phyloP scores from a whole-genome alignment of 257 asterid genomes.

The Solanum peruvianum region DNA sequence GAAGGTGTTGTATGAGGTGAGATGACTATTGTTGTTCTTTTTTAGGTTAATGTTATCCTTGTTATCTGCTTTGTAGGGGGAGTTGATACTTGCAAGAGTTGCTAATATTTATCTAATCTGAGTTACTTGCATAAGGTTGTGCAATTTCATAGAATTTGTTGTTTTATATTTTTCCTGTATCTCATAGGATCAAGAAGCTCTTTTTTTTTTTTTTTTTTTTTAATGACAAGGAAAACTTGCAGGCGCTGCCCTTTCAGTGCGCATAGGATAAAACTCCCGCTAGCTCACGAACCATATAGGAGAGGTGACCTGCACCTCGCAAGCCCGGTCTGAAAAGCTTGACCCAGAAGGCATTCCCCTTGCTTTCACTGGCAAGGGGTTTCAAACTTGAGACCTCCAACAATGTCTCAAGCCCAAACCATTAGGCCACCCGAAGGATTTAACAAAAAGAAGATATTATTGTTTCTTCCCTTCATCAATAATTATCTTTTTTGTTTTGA shows the following conservation, averaged over 20 bases:
- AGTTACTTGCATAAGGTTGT: neutral
- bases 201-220: neutral
- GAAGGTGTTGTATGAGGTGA: constrained; percentile 71
- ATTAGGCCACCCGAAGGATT: too few relatives aligned
- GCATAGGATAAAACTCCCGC: neutral
- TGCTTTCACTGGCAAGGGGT: neutral
- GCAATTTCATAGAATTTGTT: neutral
- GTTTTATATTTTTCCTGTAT: neutral
- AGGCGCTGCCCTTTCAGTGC: neutral
- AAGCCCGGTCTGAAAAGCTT: neutral
- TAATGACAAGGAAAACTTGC: neutral
- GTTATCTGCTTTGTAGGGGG: neutral
- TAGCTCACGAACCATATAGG: neutral
- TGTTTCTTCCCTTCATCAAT: neutral
- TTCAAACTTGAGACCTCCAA: neutral
- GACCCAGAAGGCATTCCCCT: neutral
- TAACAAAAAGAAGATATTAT: too few relatives aligned
- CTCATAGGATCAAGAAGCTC: neutral
- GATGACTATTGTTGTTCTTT: neutral
- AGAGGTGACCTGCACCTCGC: neutral
- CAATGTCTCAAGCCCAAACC: neutral
- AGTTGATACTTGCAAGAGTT: neutral
- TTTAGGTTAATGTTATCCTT: neutral
- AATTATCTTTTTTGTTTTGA: too few relatives aligned
- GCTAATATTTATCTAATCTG: neutral